Base-by-base conservation (phyloP, 208 protist genomes). In the Trypanosoma scelopori region DNA sequence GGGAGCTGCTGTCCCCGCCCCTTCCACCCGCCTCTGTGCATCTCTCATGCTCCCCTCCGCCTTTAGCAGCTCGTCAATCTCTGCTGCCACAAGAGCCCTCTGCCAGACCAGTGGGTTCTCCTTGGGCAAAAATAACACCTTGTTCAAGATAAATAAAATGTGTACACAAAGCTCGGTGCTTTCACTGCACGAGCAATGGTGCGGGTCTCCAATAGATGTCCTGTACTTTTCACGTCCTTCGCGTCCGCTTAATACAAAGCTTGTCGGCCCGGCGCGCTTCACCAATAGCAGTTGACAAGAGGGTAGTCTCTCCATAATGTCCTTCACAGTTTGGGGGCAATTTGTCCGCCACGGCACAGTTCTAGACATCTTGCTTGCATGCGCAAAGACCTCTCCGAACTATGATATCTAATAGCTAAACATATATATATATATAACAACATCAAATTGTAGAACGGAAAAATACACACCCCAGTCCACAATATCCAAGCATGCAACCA, bases 61-160 rank as follows among this genome's bases (percentile, higher is more conserved):
- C 16, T 48, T 66, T 5, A 94, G 56, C 25, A 86, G 35, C 20
- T 76, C 74, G 18, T 77, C 71, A 30, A 93, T 47, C 69, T 93
- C 82, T 16, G 80, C 50, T 47, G 81, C 86, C 37, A 74, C 75
- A 30, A 93, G 76, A 13, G 77, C 69, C 3, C 43, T 51, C 65
- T 95, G 90, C 86, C 85, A 95, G 42, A 92, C 47, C 18, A 84
- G 27, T 1, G 80, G 63, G 67, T 89, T 89, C 28, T 60, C 64
- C 11, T 46, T 35, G 0, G 50, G 35, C n/a, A 93, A 27, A 11
- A 67, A 67, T 50, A 86, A 85, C 6, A 68, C 62, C 23, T 73
- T 78, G 18, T 77, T 58, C 39, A 95, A 59, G 12, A 93, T 64
- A 57, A 79, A 78, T 18, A 95, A 59, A 47, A 85, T 48, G 65